These are phyloP conservation scores for Colletotrichum sp. DNA, from an alignment of 2,329 filamentous ascomycete genomes.

Conservation along the genomic window DNA sequence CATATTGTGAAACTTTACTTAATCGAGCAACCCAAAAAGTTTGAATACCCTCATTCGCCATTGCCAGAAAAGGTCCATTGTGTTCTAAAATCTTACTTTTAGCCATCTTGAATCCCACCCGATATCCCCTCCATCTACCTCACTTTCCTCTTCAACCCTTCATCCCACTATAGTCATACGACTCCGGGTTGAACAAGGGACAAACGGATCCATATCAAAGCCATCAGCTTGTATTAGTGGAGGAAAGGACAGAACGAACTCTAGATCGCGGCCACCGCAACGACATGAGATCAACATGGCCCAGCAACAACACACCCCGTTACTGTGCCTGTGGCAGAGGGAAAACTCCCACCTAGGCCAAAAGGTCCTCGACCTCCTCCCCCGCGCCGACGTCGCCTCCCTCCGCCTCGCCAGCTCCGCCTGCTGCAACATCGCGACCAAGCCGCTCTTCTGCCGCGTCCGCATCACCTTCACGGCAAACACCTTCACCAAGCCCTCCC, in stretches of 20 bases:
- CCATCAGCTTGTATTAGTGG: neutral
- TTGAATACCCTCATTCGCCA: neutral
- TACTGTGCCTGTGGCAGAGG: slow-evolving; percentile 62
- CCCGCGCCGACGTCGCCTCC: slow-evolving; percentile 58
- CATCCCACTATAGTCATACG: neutral
- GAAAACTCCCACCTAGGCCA: slow-evolving; percentile 48
- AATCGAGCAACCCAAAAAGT: neutral
- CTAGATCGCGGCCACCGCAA: slow-evolving; percentile 10
- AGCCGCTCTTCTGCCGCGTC: slow-evolving; percentile 71
- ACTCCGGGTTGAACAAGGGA: neutral
- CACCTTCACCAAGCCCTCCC: slow-evolving; percentile 76
- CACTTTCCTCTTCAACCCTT: neutral
- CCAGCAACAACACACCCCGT: slow-evolving; percentile 42
- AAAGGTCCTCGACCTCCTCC: slow-evolving; percentile 52
- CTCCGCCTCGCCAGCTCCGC: slow-evolving; percentile 73
- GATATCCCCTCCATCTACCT: neutral
- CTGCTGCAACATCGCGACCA: slow-evolving; percentile 73
- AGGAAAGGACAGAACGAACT: neutral
- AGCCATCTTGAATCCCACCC: neutral
- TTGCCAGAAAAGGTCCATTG: neutral
- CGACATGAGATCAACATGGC: slow-evolving; percentile 61
- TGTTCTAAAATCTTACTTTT: neutral
- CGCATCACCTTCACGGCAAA: slow-evolving; percentile 74
- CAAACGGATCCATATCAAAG: neutral
- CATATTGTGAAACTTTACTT: neutral